A percentile compares a stretch with the other conserved stretches of the same genome.
Evolutionary conservation across 1,139 yeast species (phyloP).

Genomic region (Saccharomyces hybrid): DNA sequence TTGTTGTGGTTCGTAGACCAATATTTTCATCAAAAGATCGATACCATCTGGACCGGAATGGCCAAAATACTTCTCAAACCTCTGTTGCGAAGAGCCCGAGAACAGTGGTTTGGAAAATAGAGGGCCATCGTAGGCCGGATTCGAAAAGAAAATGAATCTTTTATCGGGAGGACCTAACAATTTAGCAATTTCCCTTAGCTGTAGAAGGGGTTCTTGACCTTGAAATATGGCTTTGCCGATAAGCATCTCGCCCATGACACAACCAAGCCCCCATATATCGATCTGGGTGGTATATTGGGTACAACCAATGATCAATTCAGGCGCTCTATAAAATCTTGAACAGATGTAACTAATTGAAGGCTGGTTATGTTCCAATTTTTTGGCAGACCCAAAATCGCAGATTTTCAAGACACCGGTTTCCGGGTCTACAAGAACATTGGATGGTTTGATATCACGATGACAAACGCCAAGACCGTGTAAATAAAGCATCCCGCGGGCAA

Average conservation of each 20-base stretch:
- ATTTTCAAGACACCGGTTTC: constrained; percentile 56
- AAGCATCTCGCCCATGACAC: constrained; percentile 80
- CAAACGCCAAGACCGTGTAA: constrained; percentile 73
- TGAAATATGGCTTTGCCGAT: constrained; percentile 76
- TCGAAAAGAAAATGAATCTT: constrained; percentile 63
- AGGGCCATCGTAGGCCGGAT: constrained; percentile 69
- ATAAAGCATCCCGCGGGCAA: constrained; percentile 75
- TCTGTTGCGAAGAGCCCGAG: constrained; percentile 48
- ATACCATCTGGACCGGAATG: constrained; percentile 65
- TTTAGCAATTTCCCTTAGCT: constrained; percentile 69
- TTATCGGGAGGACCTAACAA: constrained; percentile 68
- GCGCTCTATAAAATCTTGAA: constrained; percentile 76
- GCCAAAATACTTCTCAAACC: constrained; percentile 63
- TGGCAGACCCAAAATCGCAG: constrained; percentile 80
- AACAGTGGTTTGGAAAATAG: constrained; percentile 62
- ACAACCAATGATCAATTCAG: constrained; percentile 74
- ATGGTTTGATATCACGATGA: constrained; percentile 78
- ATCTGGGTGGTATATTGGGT: constrained; percentile 69
- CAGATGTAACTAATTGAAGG: constrained; percentile 76
- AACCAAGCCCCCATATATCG: constrained; percentile 82
- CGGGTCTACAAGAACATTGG: constrained; percentile 70
- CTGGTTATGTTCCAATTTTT: constrained; percentile 62
- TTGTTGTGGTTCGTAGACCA: constrained; percentile 65
- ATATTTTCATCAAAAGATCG: constrained; percentile 58
- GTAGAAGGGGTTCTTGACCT: constrained; percentile 69